Evolutionary conservation across 2,329 filamentous ascomycete genomes (phyloP), one percentile per base, ranked within the genome.

Genomic region (Paecilomyces variotii): DNA sequence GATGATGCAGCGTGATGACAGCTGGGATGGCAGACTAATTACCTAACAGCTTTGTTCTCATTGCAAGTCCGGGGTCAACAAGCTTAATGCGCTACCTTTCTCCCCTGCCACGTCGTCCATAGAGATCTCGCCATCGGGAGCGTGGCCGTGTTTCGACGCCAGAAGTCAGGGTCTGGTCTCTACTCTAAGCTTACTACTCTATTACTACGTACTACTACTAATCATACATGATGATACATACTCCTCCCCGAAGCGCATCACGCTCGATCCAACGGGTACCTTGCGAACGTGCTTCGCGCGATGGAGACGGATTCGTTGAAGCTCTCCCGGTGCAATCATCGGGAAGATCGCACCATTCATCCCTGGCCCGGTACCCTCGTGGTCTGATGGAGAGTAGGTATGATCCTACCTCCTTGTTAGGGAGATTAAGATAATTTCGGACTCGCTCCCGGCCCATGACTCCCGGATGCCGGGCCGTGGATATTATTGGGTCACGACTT

Each of bases 1-100:
- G 49, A 57, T 57, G 60, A 45, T 45, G 39, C 19, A 14, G 39
- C 19, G 39, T 45, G 39, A 45, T 45, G 39, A 45, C 39, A 45
- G 57, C 54, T 54, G 30, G 27, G 50, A 53, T 58, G 56, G 53
- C 69, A 58, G 65, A 64, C 63, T 60, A 62, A 71, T 72, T 71
- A 72, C 70, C 65, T 72, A 72, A 72, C 63, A 68, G 64, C 63
- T 69, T 70, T 56, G 55, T 57, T 35, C 39, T n/a, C 7, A 45
- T 45, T 45, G 39, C n/a, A 45, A 45, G 39, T 45, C 39, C n/a
- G 39, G 39, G 39, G 39, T 45, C 39, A 14, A 45, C 39, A 19
- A 45, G 39, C 39, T 45, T 45, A 45, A 45, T 45, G 39, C 39
- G 39, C 39, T 6, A 45, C n/a, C 14, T n/a, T 14, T 11, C 35